Evolutionary conservation across 352 stramenopile genomes (phyloP).

Genomic region (Peronospora farinosa): DNA sequence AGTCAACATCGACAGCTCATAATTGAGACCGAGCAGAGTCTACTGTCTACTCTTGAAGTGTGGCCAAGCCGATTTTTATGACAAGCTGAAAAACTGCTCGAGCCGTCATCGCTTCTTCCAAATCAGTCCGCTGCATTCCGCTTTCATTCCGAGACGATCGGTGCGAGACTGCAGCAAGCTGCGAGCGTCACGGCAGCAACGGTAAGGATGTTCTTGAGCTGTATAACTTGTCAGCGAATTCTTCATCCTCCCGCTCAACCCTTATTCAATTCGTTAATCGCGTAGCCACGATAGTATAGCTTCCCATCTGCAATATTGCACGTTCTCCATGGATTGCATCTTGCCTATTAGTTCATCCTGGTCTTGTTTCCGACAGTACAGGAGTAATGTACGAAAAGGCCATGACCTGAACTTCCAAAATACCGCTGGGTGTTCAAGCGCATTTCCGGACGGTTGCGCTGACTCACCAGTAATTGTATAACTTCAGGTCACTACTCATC

Average conservation of each 20-base stretch:
- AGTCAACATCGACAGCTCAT: constrained; percentile 13
- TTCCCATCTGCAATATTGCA: constrained; percentile 22
- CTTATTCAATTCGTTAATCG: constrained; percentile 42
- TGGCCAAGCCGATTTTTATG: constrained; percentile 34
- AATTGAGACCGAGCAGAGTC: constrained; percentile 47
- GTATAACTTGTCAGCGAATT: background rate
- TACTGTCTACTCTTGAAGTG: no score
- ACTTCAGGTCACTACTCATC: constrained; percentile 1
- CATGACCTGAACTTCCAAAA: no score
- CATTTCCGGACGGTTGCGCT: constrained; percentile 50
- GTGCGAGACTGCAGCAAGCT: constrained; percentile 25
- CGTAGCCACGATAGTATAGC: constrained; percentile 56
- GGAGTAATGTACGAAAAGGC: no score
- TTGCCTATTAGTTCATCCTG: background rate
- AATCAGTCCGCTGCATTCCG: constrained; percentile 47
- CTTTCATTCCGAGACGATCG: constrained; percentile 38
- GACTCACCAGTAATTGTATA: background rate
- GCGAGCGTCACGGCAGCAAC: constrained; percentile 7
- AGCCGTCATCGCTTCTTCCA: constrained; percentile 41
- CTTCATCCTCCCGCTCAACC: background rate
- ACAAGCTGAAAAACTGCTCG: constrained; percentile 43
- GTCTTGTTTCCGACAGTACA: no score
- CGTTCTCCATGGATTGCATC: background rate
- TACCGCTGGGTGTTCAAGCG: no score
- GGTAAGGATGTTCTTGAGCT: constrained; percentile 9